Conservation (phyloP, 106 monocot species). For the Phalaenopsis aphrodite region DNA sequence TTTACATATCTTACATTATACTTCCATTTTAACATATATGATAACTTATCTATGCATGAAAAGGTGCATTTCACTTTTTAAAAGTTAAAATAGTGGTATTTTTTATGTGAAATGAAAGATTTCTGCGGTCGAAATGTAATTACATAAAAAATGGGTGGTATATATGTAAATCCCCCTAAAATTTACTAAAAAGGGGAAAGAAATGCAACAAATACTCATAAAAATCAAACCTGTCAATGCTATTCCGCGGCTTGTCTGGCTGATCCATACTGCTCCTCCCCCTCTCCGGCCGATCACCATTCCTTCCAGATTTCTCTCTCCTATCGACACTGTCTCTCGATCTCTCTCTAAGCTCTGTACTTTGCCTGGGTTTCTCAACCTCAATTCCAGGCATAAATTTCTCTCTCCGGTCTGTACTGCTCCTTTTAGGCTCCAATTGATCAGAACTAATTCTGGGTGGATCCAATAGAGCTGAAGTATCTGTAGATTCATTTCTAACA, state of each 20-base stretch:
- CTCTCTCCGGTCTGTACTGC: background rate
- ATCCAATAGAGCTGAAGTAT: background rate
- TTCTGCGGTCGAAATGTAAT: no score
- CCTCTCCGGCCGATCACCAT: background rate
- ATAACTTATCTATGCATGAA: no score
- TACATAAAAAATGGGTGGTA: no score
- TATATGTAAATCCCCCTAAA: background rate
- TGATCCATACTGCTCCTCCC: background rate
- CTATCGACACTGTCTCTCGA: slow-evolving; percentile 21
- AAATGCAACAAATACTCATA: background rate
- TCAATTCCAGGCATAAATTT: background rate
- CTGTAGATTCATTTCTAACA: background rate
- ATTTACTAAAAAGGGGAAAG: background rate
- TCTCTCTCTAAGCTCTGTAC: background rate
- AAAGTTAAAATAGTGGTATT: no score
- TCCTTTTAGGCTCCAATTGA: background rate
- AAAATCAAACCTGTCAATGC: background rate
- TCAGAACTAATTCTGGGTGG: background rate
- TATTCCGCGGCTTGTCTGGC: background rate
- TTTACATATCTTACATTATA: no score
- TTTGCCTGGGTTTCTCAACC: background rate
- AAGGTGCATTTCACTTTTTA: no score
- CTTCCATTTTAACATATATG: no score
- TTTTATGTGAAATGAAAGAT: no score
- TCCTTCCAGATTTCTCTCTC: slow-evolving; percentile 48